Evolutionary conservation across 345 rosid species (phyloP).

Genomic region (Salix caprea): DNA sequence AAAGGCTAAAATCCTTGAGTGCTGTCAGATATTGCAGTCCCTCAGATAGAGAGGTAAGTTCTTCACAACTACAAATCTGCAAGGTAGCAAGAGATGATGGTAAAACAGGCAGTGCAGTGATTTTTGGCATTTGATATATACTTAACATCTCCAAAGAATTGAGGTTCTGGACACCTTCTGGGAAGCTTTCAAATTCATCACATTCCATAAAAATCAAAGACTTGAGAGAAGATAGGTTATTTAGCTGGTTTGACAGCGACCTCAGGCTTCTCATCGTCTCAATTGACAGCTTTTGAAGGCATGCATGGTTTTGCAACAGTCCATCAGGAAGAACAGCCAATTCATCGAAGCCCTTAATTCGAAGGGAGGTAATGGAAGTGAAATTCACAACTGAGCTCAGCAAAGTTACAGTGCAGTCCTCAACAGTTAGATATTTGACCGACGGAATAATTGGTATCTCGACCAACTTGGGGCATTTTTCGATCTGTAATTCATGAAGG

Average conservation of each 20-base stretch:
- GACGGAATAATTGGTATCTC: background rate
- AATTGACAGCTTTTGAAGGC: background rate
- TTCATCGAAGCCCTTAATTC: background rate
- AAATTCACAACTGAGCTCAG: background rate
- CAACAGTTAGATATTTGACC: background rate
- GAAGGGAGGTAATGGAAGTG: background rate
- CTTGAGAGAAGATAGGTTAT: conserved; percentile 3
- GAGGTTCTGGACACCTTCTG: background rate
- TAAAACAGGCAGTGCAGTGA: background rate
- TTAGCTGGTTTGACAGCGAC: conserved; percentile 3
- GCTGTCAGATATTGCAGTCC: background rate
- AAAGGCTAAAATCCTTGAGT: background rate
- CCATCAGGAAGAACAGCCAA: conserved; percentile 3
- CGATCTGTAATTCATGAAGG: background rate
- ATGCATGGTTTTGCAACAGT: background rate
- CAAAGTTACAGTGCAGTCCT: background rate
- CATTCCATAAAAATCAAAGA: background rate
- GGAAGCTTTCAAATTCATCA: background rate
- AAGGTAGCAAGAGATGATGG: background rate
- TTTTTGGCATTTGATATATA: background rate
- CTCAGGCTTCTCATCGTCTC: background rate
- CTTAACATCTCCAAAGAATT: background rate
- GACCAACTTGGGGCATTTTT: background rate
- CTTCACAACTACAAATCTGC: rapidly evolving
- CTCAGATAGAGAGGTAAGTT: background rate